phyloP scores from a whole-genome alignment of 495 filamentous ascomycete species.

The Penicillium canariense region DNA sequence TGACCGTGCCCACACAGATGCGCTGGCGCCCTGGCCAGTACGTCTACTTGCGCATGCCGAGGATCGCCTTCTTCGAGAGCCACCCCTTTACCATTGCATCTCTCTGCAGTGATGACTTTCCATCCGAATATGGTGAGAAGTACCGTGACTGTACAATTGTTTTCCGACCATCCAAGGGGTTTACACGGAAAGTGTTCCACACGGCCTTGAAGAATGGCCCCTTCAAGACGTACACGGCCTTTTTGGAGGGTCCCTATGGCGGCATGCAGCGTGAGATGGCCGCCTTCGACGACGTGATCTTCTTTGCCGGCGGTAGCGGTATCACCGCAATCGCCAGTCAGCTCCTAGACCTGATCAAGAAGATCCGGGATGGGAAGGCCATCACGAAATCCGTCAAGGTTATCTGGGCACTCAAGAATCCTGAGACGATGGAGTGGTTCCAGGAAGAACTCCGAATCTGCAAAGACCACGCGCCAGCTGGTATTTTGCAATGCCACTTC shows the following conservation, averaged over 20 bases:
- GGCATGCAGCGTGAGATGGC: constrained; percentile 90
- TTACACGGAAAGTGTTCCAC: constrained; percentile 75
- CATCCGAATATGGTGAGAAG: constrained; percentile 79
- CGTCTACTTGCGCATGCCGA: constrained; percentile 90
- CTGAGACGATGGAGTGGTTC: constrained; percentile 97
- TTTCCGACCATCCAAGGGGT: constrained; percentile 86
- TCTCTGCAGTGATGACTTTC: constrained; percentile 81
- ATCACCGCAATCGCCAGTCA: constrained; percentile 93
- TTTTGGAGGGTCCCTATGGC: constrained; percentile 91
- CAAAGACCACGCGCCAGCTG: constrained; percentile 76
- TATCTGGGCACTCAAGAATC: constrained; percentile 84
- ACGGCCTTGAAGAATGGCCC: constrained; percentile 78
- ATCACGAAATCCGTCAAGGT: constrained; percentile 87
- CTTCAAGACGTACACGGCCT: constrained; percentile 83
- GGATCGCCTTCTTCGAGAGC: constrained; percentile 84
- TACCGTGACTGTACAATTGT: constrained; percentile 87
- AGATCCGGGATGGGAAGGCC: constrained; percentile 89
- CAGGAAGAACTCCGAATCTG: constrained; percentile 91
- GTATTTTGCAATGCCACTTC: constrained; percentile 88
- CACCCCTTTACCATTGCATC: constrained; percentile 96
- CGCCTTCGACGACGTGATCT: constrained; percentile 87
- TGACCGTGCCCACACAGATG: constrained; percentile 90
- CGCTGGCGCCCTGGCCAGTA: constrained; percentile 93
- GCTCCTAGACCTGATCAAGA: constrained; percentile 85
- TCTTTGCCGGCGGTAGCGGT: constrained; percentile 91